A percentile compares a stretch with the other conserved stretches of the same genome.
These are phyloP conservation scores for Blastomyces silverae DNA, from an alignment of 2,329 filamentous ascomycete genomes.

Conservation along the genomic window DNA sequence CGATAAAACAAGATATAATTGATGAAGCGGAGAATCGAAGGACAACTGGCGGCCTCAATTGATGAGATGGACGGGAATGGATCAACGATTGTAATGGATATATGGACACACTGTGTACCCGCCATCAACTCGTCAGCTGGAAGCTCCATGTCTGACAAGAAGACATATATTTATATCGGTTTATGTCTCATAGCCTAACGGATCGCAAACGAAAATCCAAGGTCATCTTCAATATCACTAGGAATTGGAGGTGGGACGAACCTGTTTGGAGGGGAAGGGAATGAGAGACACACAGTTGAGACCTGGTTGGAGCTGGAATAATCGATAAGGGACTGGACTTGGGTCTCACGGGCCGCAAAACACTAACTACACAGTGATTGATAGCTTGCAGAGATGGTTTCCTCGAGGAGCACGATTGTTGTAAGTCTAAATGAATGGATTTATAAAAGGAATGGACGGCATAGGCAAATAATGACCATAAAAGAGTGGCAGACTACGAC, in stretches of 20 bases:
- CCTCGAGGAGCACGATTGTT: background rate
- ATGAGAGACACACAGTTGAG: background rate
- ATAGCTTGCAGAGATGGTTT: background rate
- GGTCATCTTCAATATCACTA: background rate
- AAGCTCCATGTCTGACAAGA: background rate
- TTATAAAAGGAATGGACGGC: background rate
- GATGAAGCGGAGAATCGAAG: background rate
- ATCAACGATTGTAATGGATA: background rate
- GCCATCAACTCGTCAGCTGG: background rate
- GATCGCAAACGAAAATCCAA: background rate
- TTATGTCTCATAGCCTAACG: background rate
- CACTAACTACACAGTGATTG: too few species aligned
- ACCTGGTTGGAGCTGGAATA: background rate
- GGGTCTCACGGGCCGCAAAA: background rate
- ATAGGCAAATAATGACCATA: background rate
- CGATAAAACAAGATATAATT: background rate
- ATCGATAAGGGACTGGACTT: background rate
- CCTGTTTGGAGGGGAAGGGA: background rate
- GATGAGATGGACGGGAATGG: background rate
- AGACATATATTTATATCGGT: background rate
- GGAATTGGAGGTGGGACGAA: conserved; percentile 3
- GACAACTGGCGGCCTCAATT: background rate
- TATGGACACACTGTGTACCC: background rate
- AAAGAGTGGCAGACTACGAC: conserved; percentile 3
- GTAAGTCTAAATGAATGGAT: background rate